These are phyloP conservation scores for Apiospora malaysiana DNA, from an alignment of 2,329 filamentous ascomycete species.

Conservation along the genomic window DNA sequence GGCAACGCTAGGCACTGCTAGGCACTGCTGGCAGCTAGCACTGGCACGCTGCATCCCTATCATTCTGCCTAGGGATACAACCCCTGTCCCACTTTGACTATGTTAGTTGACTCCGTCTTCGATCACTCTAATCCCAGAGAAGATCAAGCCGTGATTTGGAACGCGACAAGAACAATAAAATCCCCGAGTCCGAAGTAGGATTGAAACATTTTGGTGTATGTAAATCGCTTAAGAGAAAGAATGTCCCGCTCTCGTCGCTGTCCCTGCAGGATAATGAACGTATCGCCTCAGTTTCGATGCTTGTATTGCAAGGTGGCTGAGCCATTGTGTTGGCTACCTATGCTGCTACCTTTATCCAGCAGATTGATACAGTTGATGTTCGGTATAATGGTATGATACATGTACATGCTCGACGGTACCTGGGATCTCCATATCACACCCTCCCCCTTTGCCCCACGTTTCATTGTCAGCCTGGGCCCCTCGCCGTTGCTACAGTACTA, in stretches of 20 bases:
- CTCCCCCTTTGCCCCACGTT: constrained; percentile 3
- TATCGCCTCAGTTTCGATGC: neutral
- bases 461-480: neutral
- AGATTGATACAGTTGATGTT: constrained; percentile 8
- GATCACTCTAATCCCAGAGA: constrained; percentile 10
- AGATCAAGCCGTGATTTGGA: constrained; percentile 9
- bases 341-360: neutral
- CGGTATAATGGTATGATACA: neutral
- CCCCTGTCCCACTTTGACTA: neutral
- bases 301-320: neutral
- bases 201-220: neutral
- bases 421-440: neutral
- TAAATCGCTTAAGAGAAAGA: neutral
- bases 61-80: neutral
- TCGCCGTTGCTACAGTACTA: too few relatives aligned
- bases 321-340: neutral
- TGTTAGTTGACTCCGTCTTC: neutral
- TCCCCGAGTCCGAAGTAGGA: neutral
- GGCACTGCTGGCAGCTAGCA: too few relatives aligned
- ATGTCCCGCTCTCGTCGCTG: neutral
- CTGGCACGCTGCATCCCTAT: neutral
- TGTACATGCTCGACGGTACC: neutral
- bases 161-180: neutral
- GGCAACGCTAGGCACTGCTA: too few relatives aligned
- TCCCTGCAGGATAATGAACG: neutral